These are phyloP conservation scores for Starmerella ratchasimensis DNA, from an alignment of 805 yeast genomes.

Conservation along the genomic window DNA sequence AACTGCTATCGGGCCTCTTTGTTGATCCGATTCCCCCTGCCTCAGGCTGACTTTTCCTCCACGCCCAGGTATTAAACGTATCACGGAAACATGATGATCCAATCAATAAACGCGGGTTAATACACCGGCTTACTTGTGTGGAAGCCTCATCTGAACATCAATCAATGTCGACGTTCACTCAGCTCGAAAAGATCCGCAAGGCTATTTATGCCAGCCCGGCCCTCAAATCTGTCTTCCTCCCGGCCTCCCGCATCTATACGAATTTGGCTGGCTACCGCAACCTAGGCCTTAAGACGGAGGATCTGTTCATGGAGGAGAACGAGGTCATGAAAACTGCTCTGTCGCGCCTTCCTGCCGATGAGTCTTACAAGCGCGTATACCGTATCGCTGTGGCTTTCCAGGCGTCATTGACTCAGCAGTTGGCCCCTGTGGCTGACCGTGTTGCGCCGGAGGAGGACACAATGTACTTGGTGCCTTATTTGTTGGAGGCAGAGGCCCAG, in stretches of 20 bases:
- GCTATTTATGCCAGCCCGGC: conserved; percentile 68
- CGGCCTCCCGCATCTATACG: conserved; percentile 63
- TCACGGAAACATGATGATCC: too few species aligned
- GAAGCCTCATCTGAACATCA: neutral
- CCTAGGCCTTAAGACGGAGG: conserved; percentile 81
- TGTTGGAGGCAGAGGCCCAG: conserved; percentile 90
- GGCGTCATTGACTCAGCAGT: conserved; percentile 65
- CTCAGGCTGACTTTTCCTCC: too few species aligned
- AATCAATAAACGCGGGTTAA: conserved; percentile 9
- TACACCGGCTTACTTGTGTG: neutral
- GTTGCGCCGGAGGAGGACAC: conserved; percentile 55
- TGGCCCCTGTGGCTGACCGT: conserved; percentile 69
- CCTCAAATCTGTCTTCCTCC: conserved; percentile 61
- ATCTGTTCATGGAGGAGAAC: conserved; percentile 74
- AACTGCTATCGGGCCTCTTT: too few species aligned
- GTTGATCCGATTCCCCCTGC: too few species aligned
- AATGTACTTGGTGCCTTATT: conserved; percentile 66
- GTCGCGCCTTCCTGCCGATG: conserved; percentile 70
- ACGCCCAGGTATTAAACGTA: too few species aligned
- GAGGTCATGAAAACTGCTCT: conserved; percentile 78
- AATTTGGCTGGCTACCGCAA: conserved; percentile 84
- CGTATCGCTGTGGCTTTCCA: conserved; percentile 90
- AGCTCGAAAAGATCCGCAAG: conserved; percentile 38
- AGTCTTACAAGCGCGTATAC: conserved; percentile 79
- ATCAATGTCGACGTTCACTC: conserved; percentile 28